Evolutionary conservation across 352 stramenopile species (phyloP).

Genomic region (Phytophthora agathidicida): DNA sequence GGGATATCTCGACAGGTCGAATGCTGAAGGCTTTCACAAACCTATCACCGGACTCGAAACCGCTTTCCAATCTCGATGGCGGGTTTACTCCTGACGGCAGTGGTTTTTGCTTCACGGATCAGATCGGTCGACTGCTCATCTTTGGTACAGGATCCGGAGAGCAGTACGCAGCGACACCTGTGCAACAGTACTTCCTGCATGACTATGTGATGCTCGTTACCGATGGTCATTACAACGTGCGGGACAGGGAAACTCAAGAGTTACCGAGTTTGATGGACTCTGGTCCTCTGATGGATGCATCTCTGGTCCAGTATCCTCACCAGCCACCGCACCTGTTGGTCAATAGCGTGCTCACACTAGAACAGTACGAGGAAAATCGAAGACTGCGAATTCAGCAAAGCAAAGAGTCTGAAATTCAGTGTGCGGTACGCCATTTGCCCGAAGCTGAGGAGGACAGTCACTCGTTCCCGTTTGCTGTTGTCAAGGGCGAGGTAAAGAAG

Average conservation of each 20-base stretch:
- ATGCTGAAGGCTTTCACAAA: slow-evolving; percentile 74
- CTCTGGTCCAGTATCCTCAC: slow-evolving; percentile 70
- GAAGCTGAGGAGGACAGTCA: slow-evolving; percentile 52
- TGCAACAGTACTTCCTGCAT: slow-evolving; percentile 90
- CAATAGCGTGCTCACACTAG: slow-evolving; percentile 35
- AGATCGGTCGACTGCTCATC: slow-evolving; percentile 78
- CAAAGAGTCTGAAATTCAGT: slow-evolving; percentile 70
- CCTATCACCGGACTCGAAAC: slow-evolving; percentile 57
- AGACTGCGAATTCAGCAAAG: slow-evolving; percentile 67
- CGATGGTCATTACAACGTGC: slow-evolving; percentile 89
- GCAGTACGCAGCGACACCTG: slow-evolving; percentile 58
- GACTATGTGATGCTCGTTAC: slow-evolving; percentile 91
- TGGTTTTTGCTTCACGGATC: slow-evolving; percentile 83
- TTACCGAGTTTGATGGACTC: slow-evolving; percentile 87
- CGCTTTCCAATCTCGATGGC: slow-evolving; percentile 76
- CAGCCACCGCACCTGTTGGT: slow-evolving; percentile 73
- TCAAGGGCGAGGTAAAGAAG: slow-evolving; percentile 21
- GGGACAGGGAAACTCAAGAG: slow-evolving; percentile 87
- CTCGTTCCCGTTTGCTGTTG: slow-evolving; percentile 58
- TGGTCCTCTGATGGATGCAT: slow-evolving; percentile 79
- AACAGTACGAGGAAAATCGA: slow-evolving; percentile 70
- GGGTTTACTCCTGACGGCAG: slow-evolving; percentile 71
- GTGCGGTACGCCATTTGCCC: slow-evolving; percentile 55
- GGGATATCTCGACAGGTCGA: slow-evolving; percentile 77
- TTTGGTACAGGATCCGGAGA: slow-evolving; percentile 81